A percentile compares a stretch with the other conserved stretches of the same genome.
Evolutionary conservation across 2,329 filamentous ascomycete genomes (phyloP).

Genomic region (Aspergillus arachidicola): DNA sequence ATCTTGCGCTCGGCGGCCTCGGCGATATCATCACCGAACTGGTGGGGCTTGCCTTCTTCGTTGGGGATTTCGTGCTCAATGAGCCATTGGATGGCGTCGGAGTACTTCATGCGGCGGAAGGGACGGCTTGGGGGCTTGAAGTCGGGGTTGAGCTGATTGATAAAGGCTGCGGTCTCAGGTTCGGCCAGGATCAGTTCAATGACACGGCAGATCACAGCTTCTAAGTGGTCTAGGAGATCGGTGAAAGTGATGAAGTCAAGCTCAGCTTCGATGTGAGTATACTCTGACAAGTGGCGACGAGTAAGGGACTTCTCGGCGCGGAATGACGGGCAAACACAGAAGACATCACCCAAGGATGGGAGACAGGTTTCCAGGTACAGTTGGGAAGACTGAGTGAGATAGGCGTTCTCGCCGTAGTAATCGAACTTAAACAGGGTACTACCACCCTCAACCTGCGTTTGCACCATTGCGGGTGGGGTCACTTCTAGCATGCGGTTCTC

Average conservation of each 20-base stretch:
- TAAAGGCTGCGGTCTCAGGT: slow-evolving; percentile 68
- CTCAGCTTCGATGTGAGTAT: slow-evolving; percentile 95
- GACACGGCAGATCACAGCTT: slow-evolving; percentile 83
- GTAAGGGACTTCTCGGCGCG: slow-evolving; percentile 95
- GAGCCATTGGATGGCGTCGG: slow-evolving; percentile 93
- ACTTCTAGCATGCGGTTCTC: slow-evolving; percentile 80
- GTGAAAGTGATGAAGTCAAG: slow-evolving; percentile 93
- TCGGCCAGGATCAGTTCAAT: slow-evolving; percentile 77
- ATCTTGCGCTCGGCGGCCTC: slow-evolving; percentile 95
- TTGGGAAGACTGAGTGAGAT: slow-evolving; percentile 94
- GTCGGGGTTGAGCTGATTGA: slow-evolving; percentile 87
- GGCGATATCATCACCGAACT: slow-evolving; percentile 96
- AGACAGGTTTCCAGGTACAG: slow-evolving; percentile 96
- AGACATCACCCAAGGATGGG: slow-evolving; percentile 88
- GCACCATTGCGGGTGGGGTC: slow-evolving; percentile 85
- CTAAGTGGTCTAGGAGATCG: slow-evolving; percentile 83
- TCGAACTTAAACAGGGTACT: slow-evolving; percentile 86
- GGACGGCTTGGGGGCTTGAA: slow-evolving; percentile 81
- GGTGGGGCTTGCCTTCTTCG: slow-evolving; percentile 86
- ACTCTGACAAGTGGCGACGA: slow-evolving; percentile 90
- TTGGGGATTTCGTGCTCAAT: slow-evolving; percentile 86
- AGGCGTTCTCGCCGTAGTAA: slow-evolving; percentile 88
- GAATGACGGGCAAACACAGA: slow-evolving; percentile 98
- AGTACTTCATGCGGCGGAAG: slow-evolving; percentile 93
- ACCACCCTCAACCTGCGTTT: slow-evolving; percentile 92